Percentiles rank a stretch among this genome's conserved stretches.
These are phyloP conservation scores for Pontederia paniculata DNA, from an alignment of 176 grass and related monocot species.

Conservation along the genomic window DNA sequence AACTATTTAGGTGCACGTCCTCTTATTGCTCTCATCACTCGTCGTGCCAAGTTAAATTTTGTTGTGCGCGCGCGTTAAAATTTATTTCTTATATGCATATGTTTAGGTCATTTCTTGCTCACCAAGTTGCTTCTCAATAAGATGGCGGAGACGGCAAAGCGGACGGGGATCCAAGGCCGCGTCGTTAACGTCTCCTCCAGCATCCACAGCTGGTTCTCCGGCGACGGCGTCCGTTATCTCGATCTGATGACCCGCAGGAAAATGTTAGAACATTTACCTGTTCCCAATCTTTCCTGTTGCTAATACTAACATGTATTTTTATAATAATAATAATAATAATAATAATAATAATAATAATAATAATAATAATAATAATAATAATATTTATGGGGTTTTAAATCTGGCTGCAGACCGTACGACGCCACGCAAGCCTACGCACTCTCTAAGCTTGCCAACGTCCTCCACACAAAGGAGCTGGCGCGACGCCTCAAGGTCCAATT, in stretches of 20 bases:
- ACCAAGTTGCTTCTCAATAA: conserved; percentile 50
- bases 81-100: neutral
- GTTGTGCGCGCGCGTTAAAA: neutral
- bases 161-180: conserved; percentile 54
- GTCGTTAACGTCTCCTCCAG: conserved; percentile 88
- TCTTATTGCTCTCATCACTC: neutral
- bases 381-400: neutral
- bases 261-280: conserved; percentile 34
- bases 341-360: too few species aligned
- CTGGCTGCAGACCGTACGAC: conserved; percentile 47
- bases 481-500: conserved; percentile 39
- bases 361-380: too few species aligned
- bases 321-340: too few species aligned
- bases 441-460: conserved; percentile 77
- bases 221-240: conserved; percentile 75
- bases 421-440: conserved; percentile 85
- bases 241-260: conserved; percentile 56
- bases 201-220: conserved; percentile 93
- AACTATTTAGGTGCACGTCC: conserved; percentile 62
- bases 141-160: conserved; percentile 60
- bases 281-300: neutral
- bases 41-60: neutral
- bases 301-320: too few species aligned
- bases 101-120: conserved; percentile 65
- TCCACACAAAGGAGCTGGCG: conserved; percentile 69